These are phyloP conservation scores for Aureobasidium namibiae DNA, from an alignment of 2,329 filamentous ascomycete species.

Conservation along the genomic window DNA sequence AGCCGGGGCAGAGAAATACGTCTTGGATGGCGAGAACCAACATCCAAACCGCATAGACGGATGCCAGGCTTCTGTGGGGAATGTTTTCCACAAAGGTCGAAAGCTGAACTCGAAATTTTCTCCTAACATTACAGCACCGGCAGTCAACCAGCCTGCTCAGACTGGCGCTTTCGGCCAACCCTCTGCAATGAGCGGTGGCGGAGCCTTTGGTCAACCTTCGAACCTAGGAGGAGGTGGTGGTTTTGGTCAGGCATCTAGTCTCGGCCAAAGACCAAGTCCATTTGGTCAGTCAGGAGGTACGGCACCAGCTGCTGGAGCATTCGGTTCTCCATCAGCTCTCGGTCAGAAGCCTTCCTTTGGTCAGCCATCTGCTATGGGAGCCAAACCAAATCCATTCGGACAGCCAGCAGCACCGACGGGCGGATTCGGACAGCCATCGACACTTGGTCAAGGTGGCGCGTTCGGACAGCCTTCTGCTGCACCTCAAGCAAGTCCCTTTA, in stretches of 20 bases:
- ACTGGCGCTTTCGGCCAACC: constrained; percentile 17
- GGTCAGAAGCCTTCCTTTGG: constrained; percentile 19
- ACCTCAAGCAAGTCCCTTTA: neutral
- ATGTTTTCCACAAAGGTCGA: constrained; percentile 1
- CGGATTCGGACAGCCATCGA: neutral
- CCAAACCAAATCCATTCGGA: neutral
- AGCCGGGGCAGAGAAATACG: constrained; percentile 62
- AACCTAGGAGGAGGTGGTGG: neutral
- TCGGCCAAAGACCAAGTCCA: neutral
- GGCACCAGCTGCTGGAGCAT: neutral
- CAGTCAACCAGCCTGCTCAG: neutral
- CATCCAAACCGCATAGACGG: constrained; percentile 70
- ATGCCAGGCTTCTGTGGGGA: constrained; percentile 34
- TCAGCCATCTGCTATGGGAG: constrained; percentile 6
- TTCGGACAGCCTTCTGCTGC: constrained; percentile 4
- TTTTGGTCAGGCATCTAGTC: constrained; percentile 15
- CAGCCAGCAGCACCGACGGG: neutral
- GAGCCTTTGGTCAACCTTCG: constrained; percentile 12
- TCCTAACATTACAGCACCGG: neutral
- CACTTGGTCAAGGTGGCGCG: neutral
- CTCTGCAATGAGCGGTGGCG: constrained; percentile 8
- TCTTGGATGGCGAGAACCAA: constrained; percentile 56
- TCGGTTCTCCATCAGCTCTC: constrained; percentile 3
- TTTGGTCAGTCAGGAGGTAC: constrained; percentile 8
- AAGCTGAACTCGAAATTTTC: constrained; percentile 22